Conservation (phyloP, 2,329 filamentous ascomycete genomes). For the Metarhizium humberi region DNA sequence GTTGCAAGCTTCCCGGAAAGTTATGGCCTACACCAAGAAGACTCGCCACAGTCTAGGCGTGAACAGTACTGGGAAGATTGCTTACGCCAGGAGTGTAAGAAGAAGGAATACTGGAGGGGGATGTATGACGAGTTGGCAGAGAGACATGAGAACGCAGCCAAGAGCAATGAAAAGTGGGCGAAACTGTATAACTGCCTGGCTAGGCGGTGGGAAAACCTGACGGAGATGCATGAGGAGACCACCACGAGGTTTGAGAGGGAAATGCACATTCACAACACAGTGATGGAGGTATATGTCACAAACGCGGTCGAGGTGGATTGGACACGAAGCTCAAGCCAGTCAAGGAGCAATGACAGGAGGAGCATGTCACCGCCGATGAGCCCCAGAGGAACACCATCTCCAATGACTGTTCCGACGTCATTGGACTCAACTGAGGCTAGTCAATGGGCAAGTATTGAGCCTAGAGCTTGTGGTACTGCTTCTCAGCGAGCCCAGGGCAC, state of each 20-base stretch:
- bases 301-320: not conserved
- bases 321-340: not conserved
- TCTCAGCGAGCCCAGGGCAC: not conserved
- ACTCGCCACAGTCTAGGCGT: not conserved
- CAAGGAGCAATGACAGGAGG: not conserved
- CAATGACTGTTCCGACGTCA: not conserved
- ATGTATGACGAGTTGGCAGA: not conserved
- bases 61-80: not conserved
- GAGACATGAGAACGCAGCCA: not conserved
- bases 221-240: not conserved
- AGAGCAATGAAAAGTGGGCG: not conserved
- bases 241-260: not conserved
- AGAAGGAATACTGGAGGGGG: not conserved
- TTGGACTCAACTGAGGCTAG: not conserved
- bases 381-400: not conserved
- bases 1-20: not conserved
- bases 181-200: not conserved
- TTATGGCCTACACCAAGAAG: not conserved
- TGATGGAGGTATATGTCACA: constrained; percentile 1
- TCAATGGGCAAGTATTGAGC: not conserved
- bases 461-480: not conserved
- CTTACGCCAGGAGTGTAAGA: not conserved
- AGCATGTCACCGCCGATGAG: not conserved
- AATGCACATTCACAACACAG: not conserved
- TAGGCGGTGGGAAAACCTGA: not conserved